Evolutionary conservation across 306 rosid species (phyloP), one percentile per base, ranked within the genome.

Genomic region (Malus asiatica): DNA sequence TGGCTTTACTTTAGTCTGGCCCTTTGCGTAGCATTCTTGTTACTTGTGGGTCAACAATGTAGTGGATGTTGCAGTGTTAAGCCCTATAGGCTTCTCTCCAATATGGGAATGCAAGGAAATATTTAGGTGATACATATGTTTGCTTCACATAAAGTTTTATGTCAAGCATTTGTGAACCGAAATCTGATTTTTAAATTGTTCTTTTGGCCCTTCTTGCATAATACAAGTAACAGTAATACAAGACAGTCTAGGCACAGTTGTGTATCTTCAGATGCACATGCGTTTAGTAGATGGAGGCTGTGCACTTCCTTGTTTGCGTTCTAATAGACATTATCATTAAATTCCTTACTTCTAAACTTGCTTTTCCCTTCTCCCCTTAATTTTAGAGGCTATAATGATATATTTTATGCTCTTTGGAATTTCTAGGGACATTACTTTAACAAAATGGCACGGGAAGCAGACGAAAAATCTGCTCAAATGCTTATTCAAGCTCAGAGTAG

Each of bases 381-480:
- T 30, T 68, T 55, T 27, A 25, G 64, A 38, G 60, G 58, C 16
- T 58, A 13, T 10, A 13, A 16, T 32, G 38, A 32, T 45, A 62
- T 61, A 44, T 19, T 44, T 2, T 68, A 25, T 58, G 19, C 44
- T 74, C 69, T 52, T 70, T 64, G 71, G 59, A 33, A 55, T 25
- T 46, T 71, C 64, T 53, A 84, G 85, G 88, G 88, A n/a, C 81
- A 75, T 44, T 75, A 78, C 53, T 75, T 71, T 61, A 58, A 72
- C 66, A 71, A 42, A 66, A 81, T 29, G 77, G 88, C 88, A 63
- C 60, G 70, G 57, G 88, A 84, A 76, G 85, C 83, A 45, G 77
- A 84, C 40, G 85, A 81, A 51, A 78, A 68, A 75, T 74, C 85
- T 57, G 60, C 81, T 23, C 70, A 84, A 40, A 78, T 69, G 76